A percentile compares a stretch with the other conserved stretches of the same genome.
Conservation (phyloP, 495 filamentous ascomycete genomes). For the Hypoxylon crocopeplum region DNA sequence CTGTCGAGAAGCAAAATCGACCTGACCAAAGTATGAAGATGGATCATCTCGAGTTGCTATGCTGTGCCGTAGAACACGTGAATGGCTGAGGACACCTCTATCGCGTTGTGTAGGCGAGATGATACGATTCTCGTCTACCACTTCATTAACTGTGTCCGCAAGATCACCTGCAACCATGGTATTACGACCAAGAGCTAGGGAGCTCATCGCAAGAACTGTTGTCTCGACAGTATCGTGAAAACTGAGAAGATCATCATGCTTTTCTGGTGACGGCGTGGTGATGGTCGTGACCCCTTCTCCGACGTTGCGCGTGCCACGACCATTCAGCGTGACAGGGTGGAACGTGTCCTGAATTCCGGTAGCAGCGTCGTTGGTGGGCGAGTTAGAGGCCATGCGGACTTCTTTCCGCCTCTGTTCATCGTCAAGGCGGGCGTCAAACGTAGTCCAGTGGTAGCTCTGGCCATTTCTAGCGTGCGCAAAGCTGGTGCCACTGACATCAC, state of each 20-base stretch:
- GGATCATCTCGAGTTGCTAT: too few relatives aligned
- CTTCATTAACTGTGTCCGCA: background rate
- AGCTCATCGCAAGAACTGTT: background rate
- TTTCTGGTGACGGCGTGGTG: constrained; percentile 1
- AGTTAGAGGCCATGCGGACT: background rate
- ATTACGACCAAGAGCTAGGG: background rate
- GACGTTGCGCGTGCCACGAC: constrained; percentile 22
- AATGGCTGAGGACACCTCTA: too few relatives aligned
- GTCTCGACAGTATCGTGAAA: constrained; percentile 8
- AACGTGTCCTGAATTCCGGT: constrained; percentile 30
- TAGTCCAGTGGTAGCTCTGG: constrained; percentile 7
- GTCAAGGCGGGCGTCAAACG: constrained; percentile 26
- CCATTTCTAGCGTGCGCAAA: background rate
- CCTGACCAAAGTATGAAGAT: too few relatives aligned
- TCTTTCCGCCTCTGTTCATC: constrained; percentile 18
- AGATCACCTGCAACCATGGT: background rate
- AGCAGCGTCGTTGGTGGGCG: background rate
- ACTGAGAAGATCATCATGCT: constrained; percentile 13
- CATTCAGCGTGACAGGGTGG: constrained; percentile 27
- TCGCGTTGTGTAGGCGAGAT: too few relatives aligned
- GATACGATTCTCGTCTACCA: too few relatives aligned
- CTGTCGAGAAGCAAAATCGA: too few relatives aligned
- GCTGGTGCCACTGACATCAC: background rate
- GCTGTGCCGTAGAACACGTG: too few relatives aligned
- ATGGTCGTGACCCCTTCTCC: background rate